Conservation (phyloP, 352 stramenopile species). For the Phytopythium boreale region DNA sequence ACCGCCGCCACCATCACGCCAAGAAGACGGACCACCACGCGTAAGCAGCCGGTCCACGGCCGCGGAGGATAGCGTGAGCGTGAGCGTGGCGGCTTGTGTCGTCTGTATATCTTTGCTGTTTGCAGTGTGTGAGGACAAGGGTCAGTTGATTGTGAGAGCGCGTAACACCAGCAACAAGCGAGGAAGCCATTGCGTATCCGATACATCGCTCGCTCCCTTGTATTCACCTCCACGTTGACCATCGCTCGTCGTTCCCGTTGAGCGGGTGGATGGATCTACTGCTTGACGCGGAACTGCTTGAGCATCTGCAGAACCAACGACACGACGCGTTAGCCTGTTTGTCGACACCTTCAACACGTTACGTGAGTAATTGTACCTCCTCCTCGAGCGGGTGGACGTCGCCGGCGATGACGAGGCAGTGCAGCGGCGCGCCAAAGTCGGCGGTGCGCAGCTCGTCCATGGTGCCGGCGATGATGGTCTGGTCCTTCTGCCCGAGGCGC, state of each 20-base stretch:
- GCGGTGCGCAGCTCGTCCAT: conserved; percentile 91
- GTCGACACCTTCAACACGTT: background rate
- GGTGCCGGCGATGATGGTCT: conserved; percentile 94
- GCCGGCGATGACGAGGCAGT: conserved; percentile 96
- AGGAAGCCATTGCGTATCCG: background rate
- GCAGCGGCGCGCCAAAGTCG: conserved; percentile 95
- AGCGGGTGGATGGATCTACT: conserved; percentile 18
- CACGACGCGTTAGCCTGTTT: background rate
- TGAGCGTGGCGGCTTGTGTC: no score
- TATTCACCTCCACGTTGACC: background rate
- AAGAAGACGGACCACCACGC: conserved; percentile 2
- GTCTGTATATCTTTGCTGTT: background rate
- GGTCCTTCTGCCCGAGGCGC: conserved; percentile 90
- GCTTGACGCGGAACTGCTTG: conserved; percentile 52
- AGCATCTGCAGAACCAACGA: conserved; percentile 44
- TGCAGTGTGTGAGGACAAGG: background rate
- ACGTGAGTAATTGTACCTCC: conserved; percentile 54
- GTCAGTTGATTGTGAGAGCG: background rate
- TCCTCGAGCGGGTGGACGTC: conserved; percentile 96
- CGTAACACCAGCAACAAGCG: background rate
- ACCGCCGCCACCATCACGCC: background rate
- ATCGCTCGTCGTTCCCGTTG: background rate
- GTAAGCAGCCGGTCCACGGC: background rate
- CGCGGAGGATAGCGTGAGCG: no score
- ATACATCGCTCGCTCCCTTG: background rate